Conservation (phyloP, 257 asterid species). For the Thymus quinquecostatus region DNA sequence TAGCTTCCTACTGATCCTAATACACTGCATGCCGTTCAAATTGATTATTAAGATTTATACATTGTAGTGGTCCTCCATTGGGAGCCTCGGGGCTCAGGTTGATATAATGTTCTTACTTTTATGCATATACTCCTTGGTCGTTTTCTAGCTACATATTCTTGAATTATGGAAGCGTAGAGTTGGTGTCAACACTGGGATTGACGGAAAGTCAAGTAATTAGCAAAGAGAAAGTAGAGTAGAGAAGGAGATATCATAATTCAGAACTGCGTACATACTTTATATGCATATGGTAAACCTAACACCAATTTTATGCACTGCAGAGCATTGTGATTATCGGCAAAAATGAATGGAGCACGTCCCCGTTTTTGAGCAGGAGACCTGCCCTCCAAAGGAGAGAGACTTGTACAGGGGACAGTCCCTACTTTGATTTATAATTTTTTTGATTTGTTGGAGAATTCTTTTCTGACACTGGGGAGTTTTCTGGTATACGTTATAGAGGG, state of each 20-base stretch:
- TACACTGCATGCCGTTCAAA: background rate
- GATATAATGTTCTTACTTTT: background rate
- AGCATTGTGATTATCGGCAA: conserved; percentile 28
- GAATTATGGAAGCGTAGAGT: background rate
- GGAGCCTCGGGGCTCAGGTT: background rate
- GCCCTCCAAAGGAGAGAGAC: conserved; percentile 30
- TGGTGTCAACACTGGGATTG: background rate
- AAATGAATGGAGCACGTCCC: conserved; percentile 24
- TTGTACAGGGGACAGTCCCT: conserved; percentile 24
- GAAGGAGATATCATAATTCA: background rate
- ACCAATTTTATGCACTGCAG: conserved; percentile 21
- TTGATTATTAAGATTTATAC: background rate
- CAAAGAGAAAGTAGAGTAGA: background rate
- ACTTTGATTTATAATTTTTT: conserved; percentile 26
- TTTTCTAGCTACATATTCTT: background rate
- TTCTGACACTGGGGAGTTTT: conserved; percentile 24
- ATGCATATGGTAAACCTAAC: background rate
- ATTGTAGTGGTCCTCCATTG: conserved; percentile 2
- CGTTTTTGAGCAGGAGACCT: conserved; percentile 29
- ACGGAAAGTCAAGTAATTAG: background rate
- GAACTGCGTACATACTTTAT: background rate
- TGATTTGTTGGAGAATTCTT: conserved; percentile 29
- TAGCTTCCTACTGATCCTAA: background rate
- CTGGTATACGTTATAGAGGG: conserved; percentile 32
- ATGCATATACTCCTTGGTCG: background rate